These are phyloP conservation scores for Aspergillus avenaceus DNA, from an alignment of 495 filamentous ascomycete species.

Conservation along the genomic window DNA sequence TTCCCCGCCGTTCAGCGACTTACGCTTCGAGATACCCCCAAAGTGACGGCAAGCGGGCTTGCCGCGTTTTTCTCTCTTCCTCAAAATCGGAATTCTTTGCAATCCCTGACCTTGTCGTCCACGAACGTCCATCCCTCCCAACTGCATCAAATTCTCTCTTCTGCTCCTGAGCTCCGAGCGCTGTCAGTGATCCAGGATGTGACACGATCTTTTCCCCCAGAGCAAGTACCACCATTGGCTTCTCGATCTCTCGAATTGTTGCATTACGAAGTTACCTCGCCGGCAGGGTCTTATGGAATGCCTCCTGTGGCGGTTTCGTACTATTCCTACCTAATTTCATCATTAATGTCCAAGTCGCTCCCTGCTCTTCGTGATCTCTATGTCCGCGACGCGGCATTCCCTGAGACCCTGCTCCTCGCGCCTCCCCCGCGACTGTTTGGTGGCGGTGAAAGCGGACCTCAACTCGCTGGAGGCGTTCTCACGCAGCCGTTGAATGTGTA, in stretches of 20 bases:
- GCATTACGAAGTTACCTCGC: slow-evolving; percentile 74
- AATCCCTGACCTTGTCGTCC: slow-evolving; percentile 56
- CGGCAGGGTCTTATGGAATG: slow-evolving; percentile 48
- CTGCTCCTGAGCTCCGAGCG: slow-evolving; percentile 56
- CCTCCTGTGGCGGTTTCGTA: slow-evolving; percentile 62
- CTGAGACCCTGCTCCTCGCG: slow-evolving; percentile 66
- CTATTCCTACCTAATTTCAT: slow-evolving; percentile 81
- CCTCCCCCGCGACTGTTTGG: slow-evolving; percentile 48
- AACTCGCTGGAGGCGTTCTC: slow-evolving; percentile 41
- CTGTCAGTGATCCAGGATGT: slow-evolving; percentile 67
- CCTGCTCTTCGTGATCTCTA: slow-evolving; percentile 72
- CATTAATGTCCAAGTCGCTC: slow-evolving; percentile 69
- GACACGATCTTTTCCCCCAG: slow-evolving; percentile 58
- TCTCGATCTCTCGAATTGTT: slow-evolving; percentile 65
- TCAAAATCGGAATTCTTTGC: slow-evolving; percentile 47
- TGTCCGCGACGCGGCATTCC: slow-evolving; percentile 78
- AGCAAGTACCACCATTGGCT: slow-evolving; percentile 56
- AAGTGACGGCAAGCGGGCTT: slow-evolving; percentile 67
- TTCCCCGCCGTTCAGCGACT: slow-evolving; percentile 71
- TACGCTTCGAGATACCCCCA: slow-evolving; percentile 60
- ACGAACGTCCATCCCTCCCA: slow-evolving; percentile 62
- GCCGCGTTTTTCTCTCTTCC: slow-evolving; percentile 54
- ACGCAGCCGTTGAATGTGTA: slow-evolving; percentile 71
- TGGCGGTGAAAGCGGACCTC: slow-evolving; percentile 27
- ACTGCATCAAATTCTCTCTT: slow-evolving; percentile 60